A percentile compares a stretch with the other conserved stretches of the same genome.
These are phyloP conservation scores for Serendipita sp. DNA, from an alignment of 1,284 basidiomycete genomes.

Conservation along the genomic window DNA sequence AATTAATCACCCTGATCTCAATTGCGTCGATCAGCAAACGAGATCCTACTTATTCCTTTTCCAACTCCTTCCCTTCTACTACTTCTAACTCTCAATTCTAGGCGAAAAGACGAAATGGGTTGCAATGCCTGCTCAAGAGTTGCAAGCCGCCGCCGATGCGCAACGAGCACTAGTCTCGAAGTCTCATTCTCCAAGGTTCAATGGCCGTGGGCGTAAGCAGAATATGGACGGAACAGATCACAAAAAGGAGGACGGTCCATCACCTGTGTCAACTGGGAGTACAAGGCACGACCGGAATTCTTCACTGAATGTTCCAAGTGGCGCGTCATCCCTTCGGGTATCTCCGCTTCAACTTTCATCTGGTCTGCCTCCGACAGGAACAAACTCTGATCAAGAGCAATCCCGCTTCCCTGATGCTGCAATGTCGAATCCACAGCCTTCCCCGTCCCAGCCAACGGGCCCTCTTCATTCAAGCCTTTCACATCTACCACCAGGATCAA, in stretches of 20 bases:
- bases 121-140: conserved; percentile 37
- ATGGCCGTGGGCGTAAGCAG: conserved; percentile 12
- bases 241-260: neutral
- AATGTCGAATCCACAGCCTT: neutral
- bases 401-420: neutral
- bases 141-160: conserved; percentile 40
- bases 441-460: neutral
- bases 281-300: neutral
- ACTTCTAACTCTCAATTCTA: conserved; percentile 15
- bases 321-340: neutral
- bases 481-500: too few relatives aligned
- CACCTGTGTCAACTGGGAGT: neutral
- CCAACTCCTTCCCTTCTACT: conserved; percentile 12
- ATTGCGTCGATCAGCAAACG: conserved; percentile 33
- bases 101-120: conserved; percentile 49
- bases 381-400: neutral
- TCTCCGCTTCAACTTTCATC: neutral
- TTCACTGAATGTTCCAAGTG: neutral
- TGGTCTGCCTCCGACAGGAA: neutral
- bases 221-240: neutral
- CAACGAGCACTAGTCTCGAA: conserved; percentile 13
- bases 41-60: conserved; percentile 13
- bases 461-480: too few relatives aligned
- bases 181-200: conserved; percentile 13
- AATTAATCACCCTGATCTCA: conserved; percentile 21